Conservation (phyloP, 805 yeast genomes). For the Schizosaccharomyces cryophilus region DNA sequence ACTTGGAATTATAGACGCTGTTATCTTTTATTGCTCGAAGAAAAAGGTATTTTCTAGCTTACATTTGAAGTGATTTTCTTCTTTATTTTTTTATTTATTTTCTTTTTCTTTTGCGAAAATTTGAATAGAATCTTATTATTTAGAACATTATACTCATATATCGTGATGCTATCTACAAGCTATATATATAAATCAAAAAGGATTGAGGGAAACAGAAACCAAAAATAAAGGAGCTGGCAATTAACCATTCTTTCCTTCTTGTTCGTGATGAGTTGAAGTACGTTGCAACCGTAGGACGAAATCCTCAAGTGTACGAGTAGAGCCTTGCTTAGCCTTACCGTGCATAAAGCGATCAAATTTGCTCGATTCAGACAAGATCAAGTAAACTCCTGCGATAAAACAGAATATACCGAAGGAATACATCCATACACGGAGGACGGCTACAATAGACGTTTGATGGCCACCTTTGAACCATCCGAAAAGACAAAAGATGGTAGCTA, state of each 20-base stretch:
- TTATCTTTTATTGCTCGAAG: too few relatives aligned
- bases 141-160: too few relatives aligned
- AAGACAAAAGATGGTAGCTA: constrained; percentile 75
- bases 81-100: too few relatives aligned
- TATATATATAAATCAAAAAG: not conserved
- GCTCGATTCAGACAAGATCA: constrained; percentile 45
- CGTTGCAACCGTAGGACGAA: constrained; percentile 39
- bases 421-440: constrained; percentile 83
- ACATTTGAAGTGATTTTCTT: too few relatives aligned
- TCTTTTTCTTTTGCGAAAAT: too few relatives aligned
- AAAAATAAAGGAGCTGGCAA: not conserved
- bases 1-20: too few relatives aligned
- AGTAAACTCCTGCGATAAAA: constrained; percentile 88
- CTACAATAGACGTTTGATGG: constrained; percentile 88
- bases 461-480: constrained; percentile 79
- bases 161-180: too few relatives aligned
- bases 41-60: too few relatives aligned
- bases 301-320: constrained; percentile 31
- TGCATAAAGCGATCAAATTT: constrained; percentile 32
- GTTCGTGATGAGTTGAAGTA: constrained; percentile 42
- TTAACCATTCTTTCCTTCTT: constrained; percentile 14
- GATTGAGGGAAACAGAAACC: too few relatives aligned
- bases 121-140: too few relatives aligned
- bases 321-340: constrained; percentile 22
- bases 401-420: constrained; percentile 96